These are phyloP conservation scores for Starmera stellimalicola DNA, from an alignment of 1,139 yeast species.

Conservation along the genomic window DNA sequence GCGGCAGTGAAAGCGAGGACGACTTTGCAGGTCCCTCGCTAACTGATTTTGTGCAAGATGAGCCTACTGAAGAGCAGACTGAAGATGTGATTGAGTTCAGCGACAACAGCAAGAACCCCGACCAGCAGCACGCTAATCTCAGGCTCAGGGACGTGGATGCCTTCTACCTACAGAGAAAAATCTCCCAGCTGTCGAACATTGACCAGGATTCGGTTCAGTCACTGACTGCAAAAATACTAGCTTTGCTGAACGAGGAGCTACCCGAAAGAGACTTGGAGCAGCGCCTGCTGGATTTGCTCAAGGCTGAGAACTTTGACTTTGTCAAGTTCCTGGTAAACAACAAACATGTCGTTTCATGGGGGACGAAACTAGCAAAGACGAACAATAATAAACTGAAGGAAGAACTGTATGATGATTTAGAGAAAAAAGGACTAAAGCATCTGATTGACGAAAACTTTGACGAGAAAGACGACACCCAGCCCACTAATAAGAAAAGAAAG, in stretches of 20 bases:
- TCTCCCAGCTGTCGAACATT: constrained; percentile 23
- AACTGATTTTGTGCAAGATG: constrained; percentile 21
- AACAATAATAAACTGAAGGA: constrained; percentile 25
- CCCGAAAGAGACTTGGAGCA: constrained; percentile 40
- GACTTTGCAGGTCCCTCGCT: constrained; percentile 21
- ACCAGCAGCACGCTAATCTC: constrained; percentile 3
- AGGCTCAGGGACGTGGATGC: constrained; percentile 35
- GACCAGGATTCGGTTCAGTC: constrained; percentile 30
- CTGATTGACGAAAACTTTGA: constrained; percentile 18
- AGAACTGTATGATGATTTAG: constrained; percentile 24
- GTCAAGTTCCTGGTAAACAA: constrained; percentile 43
- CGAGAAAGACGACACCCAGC: constrained; percentile 10
- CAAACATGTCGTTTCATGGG: constrained; percentile 45
- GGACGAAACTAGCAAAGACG: constrained; percentile 34
- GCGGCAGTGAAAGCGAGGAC: constrained; percentile 5
- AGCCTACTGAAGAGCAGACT: constrained; percentile 26
- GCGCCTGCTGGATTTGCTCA: constrained; percentile 40
- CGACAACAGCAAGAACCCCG: constrained; percentile 6
- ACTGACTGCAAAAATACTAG: constrained; percentile 20
- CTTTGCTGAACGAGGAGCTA: constrained; percentile 26
- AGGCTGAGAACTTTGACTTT: constrained; percentile 40
- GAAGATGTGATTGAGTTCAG: constrained; percentile 21
- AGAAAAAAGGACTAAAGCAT: constrained; percentile 22
- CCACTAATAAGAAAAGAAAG: constrained; percentile 17
- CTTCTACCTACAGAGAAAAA: constrained; percentile 38